Conservation (phyloP, 2,329 filamentous ascomycete genomes). For the Ophidiomyces ophidiicola region DNA sequence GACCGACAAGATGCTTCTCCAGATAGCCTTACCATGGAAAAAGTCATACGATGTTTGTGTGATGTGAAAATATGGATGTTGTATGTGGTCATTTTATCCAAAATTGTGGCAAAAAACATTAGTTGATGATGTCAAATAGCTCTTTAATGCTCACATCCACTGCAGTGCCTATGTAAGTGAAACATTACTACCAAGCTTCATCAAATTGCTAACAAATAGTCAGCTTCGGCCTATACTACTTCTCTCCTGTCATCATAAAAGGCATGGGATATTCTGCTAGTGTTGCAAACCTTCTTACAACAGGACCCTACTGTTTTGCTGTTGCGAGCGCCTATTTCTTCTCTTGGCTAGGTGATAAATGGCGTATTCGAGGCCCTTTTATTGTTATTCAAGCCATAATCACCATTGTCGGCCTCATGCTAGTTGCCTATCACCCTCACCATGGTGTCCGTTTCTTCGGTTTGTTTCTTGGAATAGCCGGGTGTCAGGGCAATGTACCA, state of each 20-base stretch:
- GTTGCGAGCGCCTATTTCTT: constrained; percentile 18
- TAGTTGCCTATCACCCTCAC: constrained; percentile 19
- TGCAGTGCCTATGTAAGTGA: constrained; percentile 10
- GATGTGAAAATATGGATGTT: constrained; percentile 52
- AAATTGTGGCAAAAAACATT: background rate
- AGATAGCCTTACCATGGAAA: constrained; percentile 38
- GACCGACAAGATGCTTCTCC: constrained; percentile 44
- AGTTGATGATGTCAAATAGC: constrained; percentile 9
- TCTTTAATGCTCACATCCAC: constrained; percentile 11
- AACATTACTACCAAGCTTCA: background rate
- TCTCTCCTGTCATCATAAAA: constrained; percentile 14
- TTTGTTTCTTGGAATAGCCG: constrained; percentile 22
- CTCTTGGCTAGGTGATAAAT: constrained; percentile 22
- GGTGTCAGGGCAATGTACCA: constrained; percentile 23
- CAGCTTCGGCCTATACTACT: constrained; percentile 12
- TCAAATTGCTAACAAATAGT: background rate
- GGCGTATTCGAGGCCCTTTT: constrained; percentile 20
- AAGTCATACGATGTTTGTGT: constrained; percentile 37
- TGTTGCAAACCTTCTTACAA: constrained; percentile 20
- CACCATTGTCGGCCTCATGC: constrained; percentile 20
- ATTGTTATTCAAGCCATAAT: constrained; percentile 20
- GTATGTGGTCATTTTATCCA: constrained; percentile 20
- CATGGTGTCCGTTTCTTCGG: constrained; percentile 21
- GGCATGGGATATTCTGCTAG: constrained; percentile 23
- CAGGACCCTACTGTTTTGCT: constrained; percentile 21